phyloP scores from a whole-genome alignment of 257 asterid species.

The Przewalskia tangutica region DNA sequence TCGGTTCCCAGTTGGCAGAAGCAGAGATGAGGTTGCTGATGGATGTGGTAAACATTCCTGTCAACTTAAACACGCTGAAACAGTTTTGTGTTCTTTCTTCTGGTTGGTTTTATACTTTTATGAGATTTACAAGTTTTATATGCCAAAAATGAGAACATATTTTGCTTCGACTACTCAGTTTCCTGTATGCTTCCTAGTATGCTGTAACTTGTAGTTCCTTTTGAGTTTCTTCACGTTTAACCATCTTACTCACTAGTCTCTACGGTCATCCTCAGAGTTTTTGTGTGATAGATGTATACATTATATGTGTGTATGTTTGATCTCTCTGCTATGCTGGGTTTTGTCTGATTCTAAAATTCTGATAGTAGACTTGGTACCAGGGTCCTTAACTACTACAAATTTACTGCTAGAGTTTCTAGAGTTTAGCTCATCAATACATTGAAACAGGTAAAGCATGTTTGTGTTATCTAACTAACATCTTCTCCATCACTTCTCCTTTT shows the following conservation, averaged over 20 bases:
- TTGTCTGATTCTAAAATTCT: not conserved
- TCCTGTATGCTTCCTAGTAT: not conserved
- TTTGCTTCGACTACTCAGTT: conserved; percentile 1
- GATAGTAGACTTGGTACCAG: not conserved
- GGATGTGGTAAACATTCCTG: conserved; percentile 76
- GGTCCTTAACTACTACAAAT: not conserved
- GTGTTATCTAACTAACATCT: not conserved
- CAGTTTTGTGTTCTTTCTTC: not conserved
- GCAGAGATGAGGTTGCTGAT: conserved; percentile 92
- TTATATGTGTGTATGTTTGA: not conserved
- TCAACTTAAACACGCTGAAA: conserved; percentile 3
- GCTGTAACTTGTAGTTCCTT: not conserved
- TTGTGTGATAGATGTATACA: not conserved
- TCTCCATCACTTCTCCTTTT: not conserved
- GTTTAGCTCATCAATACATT: not conserved
- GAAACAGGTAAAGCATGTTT: not conserved
- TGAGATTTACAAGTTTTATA: conserved; percentile 1
- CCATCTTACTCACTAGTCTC: not conserved
- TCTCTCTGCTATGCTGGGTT: not conserved
- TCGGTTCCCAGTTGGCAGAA: conserved; percentile 95
- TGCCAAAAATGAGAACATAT: not conserved
- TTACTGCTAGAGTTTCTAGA: not conserved
- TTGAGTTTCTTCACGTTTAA: not conserved
- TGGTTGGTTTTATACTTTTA: not conserved
- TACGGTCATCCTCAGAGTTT: not conserved